Percentiles rank a stretch among this genome's conserved stretches.
phyloP scores from a whole-genome alignment of 257 asterid genomes.

The Linaria vulgaris region DNA sequence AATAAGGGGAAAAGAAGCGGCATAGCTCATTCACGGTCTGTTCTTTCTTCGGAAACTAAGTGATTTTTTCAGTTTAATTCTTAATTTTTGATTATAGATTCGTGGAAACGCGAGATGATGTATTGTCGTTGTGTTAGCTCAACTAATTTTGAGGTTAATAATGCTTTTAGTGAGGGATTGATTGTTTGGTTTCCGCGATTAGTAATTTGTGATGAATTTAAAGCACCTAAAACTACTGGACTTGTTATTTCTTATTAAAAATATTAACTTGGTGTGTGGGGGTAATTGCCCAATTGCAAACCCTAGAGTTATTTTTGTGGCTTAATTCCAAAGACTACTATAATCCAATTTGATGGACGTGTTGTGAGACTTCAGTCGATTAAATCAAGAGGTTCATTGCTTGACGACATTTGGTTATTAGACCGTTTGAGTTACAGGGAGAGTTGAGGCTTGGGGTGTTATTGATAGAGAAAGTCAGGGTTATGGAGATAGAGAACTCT shows the following conservation, averaged over 20 bases:
- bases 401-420: neutral
- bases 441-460: neutral
- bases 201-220: neutral
- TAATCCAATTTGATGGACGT: neutral
- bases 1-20: constrained; percentile 20
- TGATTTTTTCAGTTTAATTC: neutral
- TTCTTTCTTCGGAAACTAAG: neutral
- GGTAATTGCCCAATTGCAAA: neutral
- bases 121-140: constrained; percentile 6
- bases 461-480: constrained; percentile 14
- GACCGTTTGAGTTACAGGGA: neutral
- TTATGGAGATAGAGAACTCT: constrained; percentile 7
- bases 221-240: neutral
- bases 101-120: constrained; percentile 10
- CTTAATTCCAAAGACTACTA: neutral
- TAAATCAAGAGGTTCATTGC: neutral
- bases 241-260: neutral
- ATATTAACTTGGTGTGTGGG: neutral
- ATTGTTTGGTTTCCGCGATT: neutral
- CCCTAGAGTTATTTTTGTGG: constrained; percentile 13
- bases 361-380: neutral
- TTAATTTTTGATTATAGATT: neutral
- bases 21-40: constrained; percentile 12
- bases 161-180: neutral
- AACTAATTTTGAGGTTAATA: constrained; percentile 1